These are phyloP conservation scores for Coniochaeta ligniaria DNA, from an alignment of 2,329 filamentous ascomycete species.

Conservation along the genomic window DNA sequence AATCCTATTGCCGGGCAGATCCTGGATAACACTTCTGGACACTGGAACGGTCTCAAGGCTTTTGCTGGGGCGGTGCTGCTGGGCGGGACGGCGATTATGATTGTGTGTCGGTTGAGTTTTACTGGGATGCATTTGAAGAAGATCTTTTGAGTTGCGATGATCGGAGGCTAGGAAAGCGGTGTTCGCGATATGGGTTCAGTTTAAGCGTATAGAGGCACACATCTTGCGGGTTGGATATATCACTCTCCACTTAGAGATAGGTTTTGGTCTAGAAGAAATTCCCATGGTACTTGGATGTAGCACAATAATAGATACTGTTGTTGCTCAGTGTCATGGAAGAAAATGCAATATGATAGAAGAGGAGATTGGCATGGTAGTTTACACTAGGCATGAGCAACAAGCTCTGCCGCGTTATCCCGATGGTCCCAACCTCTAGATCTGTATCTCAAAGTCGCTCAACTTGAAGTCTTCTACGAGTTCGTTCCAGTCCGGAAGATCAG, in stretches of 20 bases:
- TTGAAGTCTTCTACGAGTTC: neutral
- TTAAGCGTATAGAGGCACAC: neutral
- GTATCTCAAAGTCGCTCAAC: neutral
- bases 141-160: neutral
- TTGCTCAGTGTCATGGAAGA: neutral
- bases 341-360: neutral
- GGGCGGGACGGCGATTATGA: neutral
- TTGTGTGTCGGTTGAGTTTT: neutral
- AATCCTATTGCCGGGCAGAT: conserved; percentile 47
- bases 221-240: neutral
- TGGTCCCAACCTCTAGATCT: too few species aligned
- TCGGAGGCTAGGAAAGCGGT: neutral
- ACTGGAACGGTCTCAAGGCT: conserved; percentile 7
- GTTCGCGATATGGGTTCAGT: neutral
- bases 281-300: neutral
- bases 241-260: neutral
- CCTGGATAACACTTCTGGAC: conserved; percentile 1
- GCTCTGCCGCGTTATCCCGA: too few species aligned
- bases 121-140: neutral
- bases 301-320: neutral
- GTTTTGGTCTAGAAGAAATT: neutral
- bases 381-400: too few species aligned
- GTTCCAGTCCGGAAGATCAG: neutral
- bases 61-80: conserved; percentile 7
- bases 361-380: neutral